phyloP scores from a whole-genome alignment of 2,329 filamentous ascomycete species.

The Dendryphion nanum region DNA sequence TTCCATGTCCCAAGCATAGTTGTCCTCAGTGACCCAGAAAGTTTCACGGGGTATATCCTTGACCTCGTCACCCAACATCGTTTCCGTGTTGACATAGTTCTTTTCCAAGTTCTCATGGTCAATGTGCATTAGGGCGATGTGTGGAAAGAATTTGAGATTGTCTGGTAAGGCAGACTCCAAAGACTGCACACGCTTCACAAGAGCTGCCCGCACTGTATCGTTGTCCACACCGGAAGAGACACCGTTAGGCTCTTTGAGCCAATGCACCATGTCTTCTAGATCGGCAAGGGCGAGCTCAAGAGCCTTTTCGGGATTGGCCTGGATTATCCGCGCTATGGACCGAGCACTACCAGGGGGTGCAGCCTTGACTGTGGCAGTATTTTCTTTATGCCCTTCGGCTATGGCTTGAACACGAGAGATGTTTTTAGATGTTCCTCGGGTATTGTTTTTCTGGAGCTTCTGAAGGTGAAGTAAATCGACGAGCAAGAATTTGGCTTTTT shows the following conservation, averaged over 20 bases:
- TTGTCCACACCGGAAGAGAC: conserved; percentile 11
- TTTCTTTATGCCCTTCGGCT: conserved; percentile 9
- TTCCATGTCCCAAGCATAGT: conserved; percentile 42
- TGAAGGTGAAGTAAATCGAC: conserved; percentile 25
- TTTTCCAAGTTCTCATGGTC: conserved; percentile 33
- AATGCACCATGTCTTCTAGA: conserved; percentile 23
- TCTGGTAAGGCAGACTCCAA: conserved; percentile 25
- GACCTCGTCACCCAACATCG: conserved; percentile 33
- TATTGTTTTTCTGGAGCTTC: conserved; percentile 24
- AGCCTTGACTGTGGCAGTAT: not conserved
- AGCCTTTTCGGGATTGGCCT: conserved; percentile 18
- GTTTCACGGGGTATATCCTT: conserved; percentile 33
- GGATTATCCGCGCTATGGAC: conserved; percentile 22
- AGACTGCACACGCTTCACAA: conserved; percentile 25
- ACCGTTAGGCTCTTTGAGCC: conserved; percentile 16
- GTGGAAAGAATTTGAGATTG: conserved; percentile 21
- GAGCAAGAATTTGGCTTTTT: conserved; percentile 20
- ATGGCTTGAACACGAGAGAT: conserved; percentile 19
- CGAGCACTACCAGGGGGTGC: conserved; percentile 17
- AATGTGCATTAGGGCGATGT: conserved; percentile 35
- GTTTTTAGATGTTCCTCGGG: conserved; percentile 15
- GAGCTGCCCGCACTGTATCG: conserved; percentile 22
- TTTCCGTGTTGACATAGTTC: conserved; percentile 37
- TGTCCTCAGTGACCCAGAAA: conserved; percentile 40
- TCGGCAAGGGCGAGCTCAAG: conserved; percentile 20